Conservation (phyloP, 192 early-diverging fungal genomes). For the Entophlyctis helioformis region DNA sequence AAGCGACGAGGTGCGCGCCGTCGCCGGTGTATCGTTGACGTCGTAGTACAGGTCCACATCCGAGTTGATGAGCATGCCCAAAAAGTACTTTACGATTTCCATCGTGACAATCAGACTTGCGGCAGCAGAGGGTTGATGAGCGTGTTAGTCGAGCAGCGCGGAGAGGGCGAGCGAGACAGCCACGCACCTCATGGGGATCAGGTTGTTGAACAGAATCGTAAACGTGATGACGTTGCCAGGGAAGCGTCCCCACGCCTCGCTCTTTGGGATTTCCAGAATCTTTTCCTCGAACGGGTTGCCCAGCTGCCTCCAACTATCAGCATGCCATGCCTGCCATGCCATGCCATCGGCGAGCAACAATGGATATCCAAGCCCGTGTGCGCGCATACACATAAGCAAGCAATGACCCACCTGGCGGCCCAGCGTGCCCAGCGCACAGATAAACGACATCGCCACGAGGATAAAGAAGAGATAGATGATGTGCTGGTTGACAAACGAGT, state of each 20-base stretch:
- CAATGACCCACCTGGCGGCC: slow-evolving; percentile 10
- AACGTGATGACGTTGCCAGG: slow-evolving; percentile 90
- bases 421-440: slow-evolving; percentile 76
- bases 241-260: slow-evolving; percentile 37
- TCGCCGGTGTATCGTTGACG: slow-evolving; percentile 79
- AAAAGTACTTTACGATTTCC: slow-evolving; percentile 94
- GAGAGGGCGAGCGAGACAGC: neutral
- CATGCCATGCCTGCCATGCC: too few relatives aligned
- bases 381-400: too few relatives aligned
- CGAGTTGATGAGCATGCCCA: slow-evolving; percentile 76
- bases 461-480: slow-evolving; percentile 89
- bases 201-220: slow-evolving; percentile 96
- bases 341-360: too few relatives aligned
- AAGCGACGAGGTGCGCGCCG: slow-evolving; percentile 81
- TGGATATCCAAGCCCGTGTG: too few relatives aligned
- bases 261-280: slow-evolving; percentile 16
- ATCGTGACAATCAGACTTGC: slow-evolving; percentile 96
- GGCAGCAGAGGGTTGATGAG: neutral
- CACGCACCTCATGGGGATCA: slow-evolving; percentile 84
- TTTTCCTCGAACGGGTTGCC: slow-evolving; percentile 25
- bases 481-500: slow-evolving; percentile 82
- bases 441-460: slow-evolving; percentile 69
- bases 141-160: neutral
- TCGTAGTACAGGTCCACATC: slow-evolving; percentile 97
- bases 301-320: slow-evolving; percentile 18